Conservation (phyloP, 345 rosid species). For the Anastatica hierochuntica region DNA sequence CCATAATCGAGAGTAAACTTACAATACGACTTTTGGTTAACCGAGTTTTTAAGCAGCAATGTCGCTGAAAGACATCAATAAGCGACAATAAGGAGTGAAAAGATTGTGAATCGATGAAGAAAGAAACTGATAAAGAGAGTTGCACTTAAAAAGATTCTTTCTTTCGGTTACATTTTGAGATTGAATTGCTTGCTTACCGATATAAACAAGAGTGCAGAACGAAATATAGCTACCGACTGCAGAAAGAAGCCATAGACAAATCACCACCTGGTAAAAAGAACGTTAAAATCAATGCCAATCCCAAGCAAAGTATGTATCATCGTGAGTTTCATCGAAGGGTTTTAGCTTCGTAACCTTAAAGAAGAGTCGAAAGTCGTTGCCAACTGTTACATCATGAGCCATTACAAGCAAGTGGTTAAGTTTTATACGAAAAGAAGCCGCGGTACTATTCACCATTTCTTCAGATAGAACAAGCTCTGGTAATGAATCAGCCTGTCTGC, state of each 20-base stretch:
- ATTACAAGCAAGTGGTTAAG: slow-evolving; percentile 63
- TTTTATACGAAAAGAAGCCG: slow-evolving; percentile 73
- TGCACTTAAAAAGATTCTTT: too few relatives aligned
- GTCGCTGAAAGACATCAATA: not conserved
- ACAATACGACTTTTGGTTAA: not conserved
- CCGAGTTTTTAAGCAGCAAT: slow-evolving; percentile 4
- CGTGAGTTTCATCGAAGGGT: slow-evolving; percentile 1
- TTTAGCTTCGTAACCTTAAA: slow-evolving; percentile 43
- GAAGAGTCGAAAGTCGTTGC: slow-evolving; percentile 70
- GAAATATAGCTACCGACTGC: slow-evolving; percentile 73
- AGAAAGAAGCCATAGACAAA: slow-evolving; percentile 81
- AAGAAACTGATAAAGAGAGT: too few relatives aligned
- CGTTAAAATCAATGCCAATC: too few relatives aligned
- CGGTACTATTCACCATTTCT: slow-evolving; percentile 74
- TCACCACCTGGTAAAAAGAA: slow-evolving; percentile 74
- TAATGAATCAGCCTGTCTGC: slow-evolving; percentile 31
- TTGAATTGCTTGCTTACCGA: slow-evolving; percentile 42
- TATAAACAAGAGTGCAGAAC: slow-evolving; percentile 75
- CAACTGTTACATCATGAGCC: slow-evolving; percentile 83
- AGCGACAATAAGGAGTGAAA: not conserved
- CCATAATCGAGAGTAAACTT: not conserved
- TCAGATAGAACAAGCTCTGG: slow-evolving; percentile 77
- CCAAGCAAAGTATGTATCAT: too few relatives aligned
- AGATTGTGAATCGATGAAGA: not conserved
- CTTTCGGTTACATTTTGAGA: too few relatives aligned